Base-by-base conservation (phyloP, 768 basidiomycete genomes). In the Hypholoma fasciculare region DNA sequence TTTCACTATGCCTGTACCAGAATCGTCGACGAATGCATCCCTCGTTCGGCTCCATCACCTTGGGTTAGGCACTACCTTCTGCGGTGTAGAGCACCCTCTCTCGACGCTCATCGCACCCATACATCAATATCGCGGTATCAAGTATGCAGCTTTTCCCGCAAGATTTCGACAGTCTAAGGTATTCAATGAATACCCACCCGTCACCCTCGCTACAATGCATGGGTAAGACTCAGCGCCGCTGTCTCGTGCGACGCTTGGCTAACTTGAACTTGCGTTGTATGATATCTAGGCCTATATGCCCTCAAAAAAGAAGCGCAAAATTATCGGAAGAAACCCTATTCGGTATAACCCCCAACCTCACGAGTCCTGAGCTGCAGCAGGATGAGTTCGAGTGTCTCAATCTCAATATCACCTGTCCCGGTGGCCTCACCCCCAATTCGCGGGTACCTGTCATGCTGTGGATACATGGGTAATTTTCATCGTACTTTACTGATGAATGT, bases 331-430 rank as follows among this genome's bases (percentile, higher is more conserved):
- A 88, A 49, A 75, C 82, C 23, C 69, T 92, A 12, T 84, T 90
- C 40, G 84, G 84, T 43, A 72, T 90, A 16, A 68, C 81, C 12
- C 77, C 79, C 19, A 76, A 78, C 11, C 79, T 82, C 34, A 85
- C 87, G 0, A 71, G 74, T 49, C 86, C 88, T 67, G 64, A 71
- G 12, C 72, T 88, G 37, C 78, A 78, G 61, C 85, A 88, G 51
- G 81, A 89, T 68, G 90, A 92, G 70, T 89, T 91, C 38, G 87
- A 89, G 52, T 92, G 90, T 70, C 76, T 92, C 20, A 92, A 91
- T 67, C 70, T 92, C 59, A 91, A 90, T 71, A 88, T 92, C 52
- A 90, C 89, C n/a, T 82, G 83, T 56, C 90, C 90, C 9, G 83
- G 80, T 23, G 82, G 81, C 16, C 74, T 85, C 17, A 76, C 71